Base-by-base conservation (phyloP, 495 filamentous ascomycete species). In the Parathielavia hyrcaniae region DNA sequence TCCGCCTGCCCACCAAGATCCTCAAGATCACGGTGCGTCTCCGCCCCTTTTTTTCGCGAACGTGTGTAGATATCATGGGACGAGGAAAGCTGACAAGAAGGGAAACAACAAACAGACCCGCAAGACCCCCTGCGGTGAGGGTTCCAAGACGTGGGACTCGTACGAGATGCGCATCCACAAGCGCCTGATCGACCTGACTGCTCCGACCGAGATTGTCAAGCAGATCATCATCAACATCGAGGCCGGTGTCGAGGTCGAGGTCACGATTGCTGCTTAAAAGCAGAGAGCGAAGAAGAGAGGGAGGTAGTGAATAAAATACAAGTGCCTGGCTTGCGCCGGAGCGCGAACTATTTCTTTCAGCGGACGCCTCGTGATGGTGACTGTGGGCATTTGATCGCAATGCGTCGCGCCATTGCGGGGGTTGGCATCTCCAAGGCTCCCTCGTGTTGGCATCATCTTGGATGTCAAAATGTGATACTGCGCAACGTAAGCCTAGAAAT, bases 201-300 rank as follows among this genome's bases (percentile, higher is more conserved):
- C 93, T 60, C 93, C 93, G 55, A 98, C 93, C 67, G 93, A 98
- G 83, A 90, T 96, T 60, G 93, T 98, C 76, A 98, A 98, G 86
- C 91, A 96, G 84, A 97, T 98, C 83, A 98, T 98, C 76, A 91
- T 97, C 82, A 98, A 98, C 83, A 97, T 98, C 76, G 93, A 98
- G 86, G 93, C 93, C 61, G 93, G 93, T 82, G 93, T 98, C 73
- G 93, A 98, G 85, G 93, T 98, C 69, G 93, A 98, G 84, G 93
- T 98, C 66, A 98, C 93, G 69, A 98, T 98, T 80, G 93, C 93
- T 74, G 92, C 93, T 75, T 98, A 90, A 83, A 53, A 45, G 23
- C 20, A 47, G 49, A 50, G 53, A n/a, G 47, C 13, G 40, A n/a
- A 38, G 26, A 50, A 35, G 39, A 14, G n/a, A n/a, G n/a, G n/a